A percentile compares a stretch with the other conserved stretches of the same genome.
Conservation (phyloP, 768 basidiomycete genomes). For the Hygrophoropsis aurantiaca region DNA sequence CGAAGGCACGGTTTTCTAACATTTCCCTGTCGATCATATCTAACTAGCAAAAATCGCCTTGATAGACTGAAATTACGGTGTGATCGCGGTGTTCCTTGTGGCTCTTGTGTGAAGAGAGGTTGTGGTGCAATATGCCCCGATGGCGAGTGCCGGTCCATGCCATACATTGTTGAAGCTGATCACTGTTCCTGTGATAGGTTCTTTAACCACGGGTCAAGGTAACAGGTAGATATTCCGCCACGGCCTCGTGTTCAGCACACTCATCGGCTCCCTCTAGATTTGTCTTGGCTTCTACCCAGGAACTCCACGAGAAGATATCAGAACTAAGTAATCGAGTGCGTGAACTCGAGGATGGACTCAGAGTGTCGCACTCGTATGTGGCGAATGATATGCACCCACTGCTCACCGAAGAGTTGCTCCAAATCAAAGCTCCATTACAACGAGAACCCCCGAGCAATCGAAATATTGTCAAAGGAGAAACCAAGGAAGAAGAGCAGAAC, state of each 20-base stretch:
- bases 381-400: slow-evolving; percentile 65
- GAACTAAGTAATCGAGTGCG: slow-evolving; percentile 73
- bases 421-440: slow-evolving; percentile 75
- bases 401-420: slow-evolving; percentile 68
- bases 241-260: background rate
- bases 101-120: slow-evolving; percentile 78
- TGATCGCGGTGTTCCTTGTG: slow-evolving; percentile 75
- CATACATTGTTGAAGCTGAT: slow-evolving; percentile 16
- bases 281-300: slow-evolving; percentile 77
- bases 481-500: slow-evolving; percentile 64
- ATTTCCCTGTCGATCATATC: background rate
- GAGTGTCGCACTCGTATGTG: slow-evolving; percentile 55
- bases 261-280: slow-evolving; percentile 43
- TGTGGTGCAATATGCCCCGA: slow-evolving; percentile 84
- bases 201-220: slow-evolving; percentile 78
- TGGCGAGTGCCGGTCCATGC: slow-evolving; percentile 40
- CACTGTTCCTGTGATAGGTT: slow-evolving; percentile 44
- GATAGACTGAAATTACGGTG: slow-evolving; percentile 43
- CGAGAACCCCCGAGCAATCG: slow-evolving; percentile 52
- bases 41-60: background rate
- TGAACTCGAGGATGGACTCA: slow-evolving; percentile 72
- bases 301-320: slow-evolving; percentile 79
- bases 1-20: slow-evolving; percentile 48
- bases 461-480: slow-evolving; percentile 32
- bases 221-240: slow-evolving; percentile 50